A percentile compares a stretch with the other conserved stretches of the same genome.
These are phyloP conservation scores for Elsinoe australis DNA, from an alignment of 2,329 filamentous ascomycete genomes.

Conservation along the genomic window DNA sequence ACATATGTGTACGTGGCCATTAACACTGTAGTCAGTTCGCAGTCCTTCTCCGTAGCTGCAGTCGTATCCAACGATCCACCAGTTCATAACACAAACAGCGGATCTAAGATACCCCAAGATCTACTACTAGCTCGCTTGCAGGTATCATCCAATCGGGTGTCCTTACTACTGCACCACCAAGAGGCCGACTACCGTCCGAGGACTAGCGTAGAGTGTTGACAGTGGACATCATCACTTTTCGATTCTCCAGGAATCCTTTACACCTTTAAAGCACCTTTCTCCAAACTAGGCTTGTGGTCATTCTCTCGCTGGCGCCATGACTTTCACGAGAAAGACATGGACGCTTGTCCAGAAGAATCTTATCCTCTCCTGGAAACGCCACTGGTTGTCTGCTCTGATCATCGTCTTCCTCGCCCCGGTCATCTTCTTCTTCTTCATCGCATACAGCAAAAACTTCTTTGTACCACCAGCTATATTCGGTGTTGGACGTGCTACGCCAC, in stretches of 20 bases:
- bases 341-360: constrained; percentile 52
- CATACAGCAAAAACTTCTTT: constrained; percentile 69
- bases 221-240: constrained; percentile 4
- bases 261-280: not conserved
- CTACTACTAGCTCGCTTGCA: not conserved
- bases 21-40: too few species aligned
- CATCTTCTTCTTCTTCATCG: constrained; percentile 42
- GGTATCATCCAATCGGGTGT: not conserved
- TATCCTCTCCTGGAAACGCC: constrained; percentile 46
- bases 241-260: not conserved
- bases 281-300: not conserved
- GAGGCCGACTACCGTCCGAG: not conserved
- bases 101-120: not conserved
- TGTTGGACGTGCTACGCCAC: constrained; percentile 53
- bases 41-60: too few species aligned
- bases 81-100: too few species aligned
- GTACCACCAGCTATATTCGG: constrained; percentile 69
- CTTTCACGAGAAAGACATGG: constrained; percentile 46
- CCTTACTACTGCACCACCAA: not conserved
- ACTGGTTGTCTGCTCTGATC: constrained; percentile 47
- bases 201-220: constrained; percentile 4
- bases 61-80: too few species aligned
- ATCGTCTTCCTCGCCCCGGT: constrained; percentile 51
- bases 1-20: too few species aligned
- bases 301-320: constrained; percentile 22